Base-by-base conservation (phyloP, 345 rosid species). In the Heritiera littoralis region DNA sequence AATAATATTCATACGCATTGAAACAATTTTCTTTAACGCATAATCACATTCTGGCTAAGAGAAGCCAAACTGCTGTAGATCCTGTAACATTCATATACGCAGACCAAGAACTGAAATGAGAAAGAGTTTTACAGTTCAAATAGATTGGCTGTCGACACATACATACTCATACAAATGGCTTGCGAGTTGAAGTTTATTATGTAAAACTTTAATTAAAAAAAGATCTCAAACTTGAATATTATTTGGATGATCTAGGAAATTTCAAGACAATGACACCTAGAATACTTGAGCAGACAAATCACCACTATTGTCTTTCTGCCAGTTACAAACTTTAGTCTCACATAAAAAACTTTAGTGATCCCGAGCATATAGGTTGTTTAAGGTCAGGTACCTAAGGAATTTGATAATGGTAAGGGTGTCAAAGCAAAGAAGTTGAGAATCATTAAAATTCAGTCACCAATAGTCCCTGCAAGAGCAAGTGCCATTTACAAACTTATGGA, bases 401-500 rank as follows among this genome's bases (percentile, higher is more conserved):
- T 18, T 48, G 28, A 56, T 18, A 56, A 56, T 6, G 60, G 60
- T 6, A 66, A 40, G 28, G 28, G 14, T 8, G 4, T 40, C 23
- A 18, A 3, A 17, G 49, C 7, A 69, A 69, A 11, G 38, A 23
- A 46, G 8, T 4, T 13, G 28, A 72, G 61, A 54, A 18, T 54
- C 61, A 30, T 10, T 28, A 28, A 60, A 30, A 12, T 61, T 61
- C 7, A 66, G 17, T 54, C 30, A 81, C 45, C 80, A 76, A 32
- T 74, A 84, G 55, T 80, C 85, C 3, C 67, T 60, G 35, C 82
- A 84, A 55, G 83, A 86, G 43, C 85, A 83, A 3, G 35, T 20
- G 52, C 85, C 84, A 32, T 72, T 67, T 30, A 68, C 78, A 72
- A 81, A 81, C 15, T 84, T 84, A 82, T 76, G 87, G 78, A 84